Percentiles rank a stretch among this genome's conserved stretches.
phyloP scores from a whole-genome alignment of 495 filamentous ascomycete genomes.

The Hypoxylon cercidicola region DNA sequence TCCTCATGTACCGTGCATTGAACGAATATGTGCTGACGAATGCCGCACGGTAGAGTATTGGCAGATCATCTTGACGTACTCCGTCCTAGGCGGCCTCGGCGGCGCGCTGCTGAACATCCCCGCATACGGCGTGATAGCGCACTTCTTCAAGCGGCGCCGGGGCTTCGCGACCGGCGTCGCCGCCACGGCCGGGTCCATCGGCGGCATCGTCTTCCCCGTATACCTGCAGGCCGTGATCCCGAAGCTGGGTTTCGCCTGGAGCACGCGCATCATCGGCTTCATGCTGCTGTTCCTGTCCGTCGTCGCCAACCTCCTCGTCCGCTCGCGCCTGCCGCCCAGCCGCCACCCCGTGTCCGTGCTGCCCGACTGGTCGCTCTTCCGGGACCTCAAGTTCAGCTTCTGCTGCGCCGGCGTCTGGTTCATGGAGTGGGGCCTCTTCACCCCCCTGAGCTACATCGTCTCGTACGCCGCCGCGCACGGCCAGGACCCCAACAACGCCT shows the following conservation, averaged over 20 bases:
- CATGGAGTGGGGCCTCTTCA: slow-evolving; percentile 61
- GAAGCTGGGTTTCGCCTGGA: slow-evolving; percentile 66
- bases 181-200: slow-evolving; percentile 67
- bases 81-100: slow-evolving; percentile 65
- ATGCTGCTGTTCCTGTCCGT: slow-evolving; percentile 65
- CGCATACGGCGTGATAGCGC: slow-evolving; percentile 67
- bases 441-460: slow-evolving; percentile 58
- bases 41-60: slow-evolving; percentile 61
- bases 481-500: slow-evolving; percentile 65
- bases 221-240: slow-evolving; percentile 61
- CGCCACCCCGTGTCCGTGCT: slow-evolving; percentile 46
- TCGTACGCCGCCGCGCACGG: slow-evolving; percentile 64
- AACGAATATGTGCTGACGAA: slow-evolving; percentile 19
- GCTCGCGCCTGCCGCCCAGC: slow-evolving; percentile 60
- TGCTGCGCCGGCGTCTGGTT: slow-evolving; percentile 66
- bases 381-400: slow-evolving; percentile 64
- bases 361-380: slow-evolving; percentile 65
- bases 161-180: slow-evolving; percentile 74
- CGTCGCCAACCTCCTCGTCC: slow-evolving; percentile 64
- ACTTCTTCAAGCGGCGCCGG: slow-evolving; percentile 71
- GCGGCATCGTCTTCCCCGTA: slow-evolving; percentile 71
- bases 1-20: no score
- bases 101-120: slow-evolving; percentile 69
- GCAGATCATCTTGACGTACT: slow-evolving; percentile 72
- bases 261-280: slow-evolving; percentile 67